A percentile compares a stretch with the other conserved stretches of the same genome.
These are phyloP conservation scores for Naganishia albida DNA, from an alignment of 1,284 basidiomycete species.

Conservation along the genomic window DNA sequence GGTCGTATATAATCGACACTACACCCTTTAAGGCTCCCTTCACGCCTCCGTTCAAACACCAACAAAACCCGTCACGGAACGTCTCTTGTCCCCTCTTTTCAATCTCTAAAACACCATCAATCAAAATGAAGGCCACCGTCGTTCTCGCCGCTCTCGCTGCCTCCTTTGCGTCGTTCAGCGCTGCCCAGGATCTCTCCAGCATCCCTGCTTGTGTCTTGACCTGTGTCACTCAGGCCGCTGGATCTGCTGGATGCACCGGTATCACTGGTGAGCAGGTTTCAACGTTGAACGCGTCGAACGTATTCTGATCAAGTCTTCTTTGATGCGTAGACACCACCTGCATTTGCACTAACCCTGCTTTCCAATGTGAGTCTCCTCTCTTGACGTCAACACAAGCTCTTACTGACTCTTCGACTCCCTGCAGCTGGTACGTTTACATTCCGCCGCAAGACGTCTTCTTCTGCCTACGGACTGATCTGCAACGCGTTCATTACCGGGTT, in stretches of 20 bases:
- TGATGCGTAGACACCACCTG: slow-evolving; percentile 24
- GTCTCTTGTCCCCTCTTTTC: neutral
- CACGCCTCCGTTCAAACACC: too few relatives aligned
- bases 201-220: slow-evolving; percentile 29
- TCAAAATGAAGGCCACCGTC: slow-evolving; percentile 24
- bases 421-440: slow-evolving; percentile 3
- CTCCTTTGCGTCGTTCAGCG: slow-evolving; percentile 28
- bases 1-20: neutral
- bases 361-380: slow-evolving; percentile 21
- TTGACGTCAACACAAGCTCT: too few relatives aligned
- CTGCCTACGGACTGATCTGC: too few relatives aligned
- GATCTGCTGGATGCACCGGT: slow-evolving; percentile 27
- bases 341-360: slow-evolving; percentile 28
- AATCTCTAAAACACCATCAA: slow-evolving; percentile 19
- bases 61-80: too few relatives aligned
- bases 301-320: neutral
- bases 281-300: too few relatives aligned
- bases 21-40: neutral
- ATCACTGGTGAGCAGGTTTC: slow-evolving; percentile 21
- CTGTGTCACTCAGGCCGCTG: slow-evolving; percentile 30
- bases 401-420: neutral
- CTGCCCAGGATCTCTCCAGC: slow-evolving; percentile 22
- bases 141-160: slow-evolving; percentile 32
- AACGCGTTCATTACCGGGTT: too few relatives aligned
- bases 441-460: too few relatives aligned